These are phyloP conservation scores for Rhazya stricta DNA, from an alignment of 257 asterid genomes.

Conservation along the genomic window DNA sequence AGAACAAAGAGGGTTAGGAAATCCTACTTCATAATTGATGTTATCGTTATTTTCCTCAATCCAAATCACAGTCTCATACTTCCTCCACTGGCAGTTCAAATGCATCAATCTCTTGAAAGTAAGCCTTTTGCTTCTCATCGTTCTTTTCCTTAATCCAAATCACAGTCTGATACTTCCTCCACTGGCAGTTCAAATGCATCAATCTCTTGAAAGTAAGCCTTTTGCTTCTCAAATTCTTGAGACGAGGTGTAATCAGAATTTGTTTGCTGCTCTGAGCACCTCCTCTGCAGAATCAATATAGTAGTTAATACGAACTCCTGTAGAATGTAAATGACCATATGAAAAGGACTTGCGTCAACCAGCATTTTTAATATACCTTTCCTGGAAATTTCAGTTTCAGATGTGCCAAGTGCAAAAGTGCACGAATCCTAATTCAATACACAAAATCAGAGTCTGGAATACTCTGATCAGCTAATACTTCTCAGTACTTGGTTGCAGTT, in stretches of 20 bases:
- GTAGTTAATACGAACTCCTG: slow-evolving; percentile 2
- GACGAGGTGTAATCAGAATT: slow-evolving; percentile 29
- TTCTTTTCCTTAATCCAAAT: slow-evolving; percentile 36
- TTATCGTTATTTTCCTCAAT: slow-evolving; percentile 28
- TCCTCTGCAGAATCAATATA: slow-evolving; percentile 46
- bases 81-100: slow-evolving; percentile 73
- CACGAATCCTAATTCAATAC: background rate
- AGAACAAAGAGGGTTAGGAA: slow-evolving; percentile 13
- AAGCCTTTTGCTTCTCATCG: background rate
- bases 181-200: slow-evolving; percentile 66
- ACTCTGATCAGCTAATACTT: background rate
- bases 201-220: slow-evolving; percentile 60
- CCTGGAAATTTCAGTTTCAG: background rate
- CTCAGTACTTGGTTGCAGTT: background rate
- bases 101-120: slow-evolving; percentile 61
- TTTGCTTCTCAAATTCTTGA: slow-evolving; percentile 51
- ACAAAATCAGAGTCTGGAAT: background rate
- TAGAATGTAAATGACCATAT: background rate
- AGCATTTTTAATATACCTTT: background rate
- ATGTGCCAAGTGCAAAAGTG: background rate
- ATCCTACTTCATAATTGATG: slow-evolving; percentile 12
- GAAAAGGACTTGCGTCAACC: background rate
- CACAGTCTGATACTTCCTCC: slow-evolving; percentile 55
- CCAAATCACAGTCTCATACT: slow-evolving; percentile 39
- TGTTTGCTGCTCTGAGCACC: slow-evolving; percentile 19